phyloP scores from a whole-genome alignment of 2,329 filamentous ascomycete species.

The Botrytis galanthina region DNA sequence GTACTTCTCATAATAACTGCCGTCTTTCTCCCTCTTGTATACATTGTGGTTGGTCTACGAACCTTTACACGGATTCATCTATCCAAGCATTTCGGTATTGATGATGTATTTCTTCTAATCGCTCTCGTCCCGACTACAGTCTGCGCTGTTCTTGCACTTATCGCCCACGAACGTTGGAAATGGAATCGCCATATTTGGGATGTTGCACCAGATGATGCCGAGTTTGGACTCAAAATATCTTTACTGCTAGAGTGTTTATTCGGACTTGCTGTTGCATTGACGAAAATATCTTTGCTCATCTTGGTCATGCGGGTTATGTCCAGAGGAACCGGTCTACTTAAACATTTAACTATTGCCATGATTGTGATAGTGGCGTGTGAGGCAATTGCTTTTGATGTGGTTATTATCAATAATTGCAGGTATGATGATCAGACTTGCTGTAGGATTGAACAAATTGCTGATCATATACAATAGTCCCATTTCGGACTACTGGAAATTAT shows the following conservation, averaged over 20 bases:
- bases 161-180: constrained; percentile 39
- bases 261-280: constrained; percentile 38
- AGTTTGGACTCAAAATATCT: constrained; percentile 40
- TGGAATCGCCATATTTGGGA: constrained; percentile 46
- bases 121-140: constrained; percentile 39
- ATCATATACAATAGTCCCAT: constrained; percentile 37
- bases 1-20: constrained; percentile 44
- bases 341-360: constrained; percentile 33
- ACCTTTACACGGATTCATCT: constrained; percentile 47
- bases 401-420: constrained; percentile 44
- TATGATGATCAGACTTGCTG: constrained; percentile 27
- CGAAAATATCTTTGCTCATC: constrained; percentile 41
- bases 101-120: constrained; percentile 47
- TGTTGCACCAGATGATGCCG: constrained; percentile 36
- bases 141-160: constrained; percentile 39
- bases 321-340: constrained; percentile 36
- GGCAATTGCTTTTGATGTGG: constrained; percentile 37
- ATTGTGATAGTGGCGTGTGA: constrained; percentile 39
- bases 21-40: constrained; percentile 42
- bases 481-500: constrained; percentile 41
- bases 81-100: constrained; percentile 46
- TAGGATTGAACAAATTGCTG: background rate
- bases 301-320: constrained; percentile 40
- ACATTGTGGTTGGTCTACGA: constrained; percentile 44
- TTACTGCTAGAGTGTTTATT: constrained; percentile 42